phyloP scores from a whole-genome alignment of 345 rosid species.

The Arabis hirsuta region DNA sequence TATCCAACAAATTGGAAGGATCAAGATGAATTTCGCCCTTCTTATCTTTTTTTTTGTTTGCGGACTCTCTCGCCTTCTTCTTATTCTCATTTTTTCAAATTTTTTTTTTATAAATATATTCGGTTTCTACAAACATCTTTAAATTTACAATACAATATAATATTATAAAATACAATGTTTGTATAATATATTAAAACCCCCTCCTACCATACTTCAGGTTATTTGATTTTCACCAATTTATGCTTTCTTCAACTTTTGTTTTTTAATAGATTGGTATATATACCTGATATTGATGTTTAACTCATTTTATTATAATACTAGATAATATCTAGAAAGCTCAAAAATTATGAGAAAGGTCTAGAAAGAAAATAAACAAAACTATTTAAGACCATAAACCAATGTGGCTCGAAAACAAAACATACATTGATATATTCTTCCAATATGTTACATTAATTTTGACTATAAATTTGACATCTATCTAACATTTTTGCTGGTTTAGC shows the following conservation, averaged over 20 bases:
- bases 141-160: conserved; percentile 18
- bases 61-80: conserved; percentile 37
- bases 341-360: conserved; percentile 2
- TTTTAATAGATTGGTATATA: conserved; percentile 39
- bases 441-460: background rate
- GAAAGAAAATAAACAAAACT: background rate
- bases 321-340: conserved; percentile 15
- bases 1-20: conserved; percentile 58
- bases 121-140: conserved; percentile 26
- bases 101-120: background rate
- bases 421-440: background rate
- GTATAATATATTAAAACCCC: conserved; percentile 35
- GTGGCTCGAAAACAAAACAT: background rate
- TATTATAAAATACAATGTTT: conserved; percentile 22
- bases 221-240: conserved; percentile 49
- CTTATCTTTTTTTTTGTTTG: conserved; percentile 31
- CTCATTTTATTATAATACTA: conserved; percentile 23
- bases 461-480: background rate
- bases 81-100: conserved; percentile 42
- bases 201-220: conserved; percentile 54
- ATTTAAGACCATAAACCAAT: conserved; percentile 17
- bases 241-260: conserved; percentile 46
- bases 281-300: conserved; percentile 41
- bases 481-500: background rate
- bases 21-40: conserved; percentile 61